Evolutionary conservation across 176 grass and related monocot species (phyloP).

Genomic region (Ananas comosus): DNA sequence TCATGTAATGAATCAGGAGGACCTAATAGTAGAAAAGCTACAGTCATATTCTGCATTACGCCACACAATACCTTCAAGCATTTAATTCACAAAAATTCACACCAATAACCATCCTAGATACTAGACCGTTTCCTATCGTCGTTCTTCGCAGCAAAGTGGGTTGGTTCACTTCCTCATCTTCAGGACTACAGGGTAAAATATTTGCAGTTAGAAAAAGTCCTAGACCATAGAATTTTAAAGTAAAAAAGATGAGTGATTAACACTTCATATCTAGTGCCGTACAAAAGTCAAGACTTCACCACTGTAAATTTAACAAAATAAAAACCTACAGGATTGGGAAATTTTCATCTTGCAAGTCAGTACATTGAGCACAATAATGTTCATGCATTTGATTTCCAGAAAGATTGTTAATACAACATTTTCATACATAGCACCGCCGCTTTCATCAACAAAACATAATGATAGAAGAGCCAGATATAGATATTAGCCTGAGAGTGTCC

Average conservation of each 20-base stretch:
- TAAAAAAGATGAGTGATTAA: background rate
- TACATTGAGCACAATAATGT: no score
- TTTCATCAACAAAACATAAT: no score
- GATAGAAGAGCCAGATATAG: no score
- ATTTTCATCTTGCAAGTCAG: no score
- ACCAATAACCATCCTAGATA: background rate
- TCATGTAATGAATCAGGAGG: conserved; percentile 79
- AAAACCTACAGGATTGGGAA: no score
- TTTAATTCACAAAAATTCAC: background rate
- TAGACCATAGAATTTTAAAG: conserved; percentile 3
- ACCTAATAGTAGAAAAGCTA: conserved; percentile 40
- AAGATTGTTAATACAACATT: no score
- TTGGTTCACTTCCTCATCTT: conserved; percentile 72
- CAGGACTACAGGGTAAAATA: conserved; percentile 42
- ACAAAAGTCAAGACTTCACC: background rate
- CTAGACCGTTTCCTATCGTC: conserved; percentile 74
- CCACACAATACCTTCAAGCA: background rate
- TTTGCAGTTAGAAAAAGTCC: conserved; percentile 18
- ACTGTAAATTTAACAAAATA: background rate
- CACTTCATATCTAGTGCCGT: background rate
- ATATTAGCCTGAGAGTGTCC: no score
- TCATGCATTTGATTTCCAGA: no score
- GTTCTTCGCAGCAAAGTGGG: conserved; percentile 40
- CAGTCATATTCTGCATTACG: conserved; percentile 9
- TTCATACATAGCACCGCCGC: no score